These are phyloP conservation scores for Pulveroboletus sp. DNA, from an alignment of 1,284 basidiomycete genomes.

Conservation along the genomic window DNA sequence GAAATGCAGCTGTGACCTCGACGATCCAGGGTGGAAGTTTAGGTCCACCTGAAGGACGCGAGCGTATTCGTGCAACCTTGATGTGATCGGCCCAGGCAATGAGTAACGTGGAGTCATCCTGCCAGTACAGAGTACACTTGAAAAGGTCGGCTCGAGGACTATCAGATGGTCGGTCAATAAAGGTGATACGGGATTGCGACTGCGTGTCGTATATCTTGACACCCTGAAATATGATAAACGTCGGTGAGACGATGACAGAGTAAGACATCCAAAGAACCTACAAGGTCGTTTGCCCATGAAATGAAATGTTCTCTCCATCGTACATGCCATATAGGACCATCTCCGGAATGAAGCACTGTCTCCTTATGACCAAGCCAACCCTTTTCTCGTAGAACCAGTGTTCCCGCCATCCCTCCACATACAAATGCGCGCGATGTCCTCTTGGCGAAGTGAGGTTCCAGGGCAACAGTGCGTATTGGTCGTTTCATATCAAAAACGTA, in stretches of 20 bases:
- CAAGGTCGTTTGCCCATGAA: conserved; percentile 95
- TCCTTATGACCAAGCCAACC: conserved; percentile 97
- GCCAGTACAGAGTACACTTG: conserved; percentile 91
- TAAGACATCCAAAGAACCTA: conserved; percentile 39
- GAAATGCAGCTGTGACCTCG: conserved; percentile 90
- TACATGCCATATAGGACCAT: conserved; percentile 93
- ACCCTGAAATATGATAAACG: conserved; percentile 52
- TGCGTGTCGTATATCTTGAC: conserved; percentile 91
- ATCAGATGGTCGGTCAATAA: conserved; percentile 79
- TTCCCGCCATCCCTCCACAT: conserved; percentile 92
- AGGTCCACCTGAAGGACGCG: conserved; percentile 48
- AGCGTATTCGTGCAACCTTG: conserved; percentile 84
- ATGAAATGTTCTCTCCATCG: conserved; percentile 87
- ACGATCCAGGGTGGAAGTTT: conserved; percentile 59
- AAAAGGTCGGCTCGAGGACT: conserved; percentile 92
- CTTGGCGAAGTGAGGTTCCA: conserved; percentile 91
- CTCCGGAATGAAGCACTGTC: conserved; percentile 81
- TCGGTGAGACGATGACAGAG: background rate
- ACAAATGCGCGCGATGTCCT: conserved; percentile 84
- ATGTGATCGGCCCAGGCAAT: conserved; percentile 96
- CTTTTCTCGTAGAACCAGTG: conserved; percentile 86
- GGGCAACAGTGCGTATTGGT: conserved; percentile 86
- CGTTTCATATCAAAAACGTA: conserved; percentile 93
- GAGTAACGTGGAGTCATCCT: conserved; percentile 86
- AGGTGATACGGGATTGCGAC: conserved; percentile 82